Percentiles rank a stretch among this genome's conserved stretches.
These are phyloP conservation scores for Saposhnikovia divaricata DNA, from an alignment of 129 eudicot genomes.

Conservation along the genomic window DNA sequence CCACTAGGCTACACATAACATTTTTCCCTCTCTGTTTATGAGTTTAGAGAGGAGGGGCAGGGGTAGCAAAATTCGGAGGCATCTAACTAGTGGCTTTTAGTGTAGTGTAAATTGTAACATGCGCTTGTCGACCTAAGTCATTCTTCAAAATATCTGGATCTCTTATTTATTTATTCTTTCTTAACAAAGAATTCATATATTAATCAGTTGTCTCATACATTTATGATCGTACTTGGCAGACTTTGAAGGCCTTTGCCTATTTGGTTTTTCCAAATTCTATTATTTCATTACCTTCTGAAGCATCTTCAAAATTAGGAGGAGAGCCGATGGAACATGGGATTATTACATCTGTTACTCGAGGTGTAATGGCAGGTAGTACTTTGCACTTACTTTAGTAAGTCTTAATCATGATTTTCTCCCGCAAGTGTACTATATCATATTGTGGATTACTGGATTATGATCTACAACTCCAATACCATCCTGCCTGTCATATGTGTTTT, in stretches of 20 bases:
- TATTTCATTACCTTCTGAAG: slow-evolving; percentile 45
- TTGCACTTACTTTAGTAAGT: neutral
- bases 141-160: neutral
- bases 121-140: neutral
- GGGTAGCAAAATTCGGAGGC: neutral
- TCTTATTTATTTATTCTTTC: neutral
- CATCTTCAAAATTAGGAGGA: slow-evolving; percentile 24
- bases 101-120: no score
- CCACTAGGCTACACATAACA: neutral
- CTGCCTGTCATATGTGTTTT: neutral
- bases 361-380: slow-evolving; percentile 69
- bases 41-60: neutral
- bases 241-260: slow-evolving; percentile 69
- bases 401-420: neutral
- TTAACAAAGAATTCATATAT: neutral
- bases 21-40: neutral
- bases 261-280: slow-evolving; percentile 63
- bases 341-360: slow-evolving; percentile 80
- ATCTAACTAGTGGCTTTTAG: neutral
- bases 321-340: slow-evolving; percentile 56
- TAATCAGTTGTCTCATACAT: neutral
- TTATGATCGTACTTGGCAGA: slow-evolving; percentile 34
- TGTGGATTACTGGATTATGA: neutral
- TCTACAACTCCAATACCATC: neutral
- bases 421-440: slow-evolving; percentile 6